Evolutionary conservation across 106 monocot genomes (phyloP), one percentile per base, ranked within the genome.

Genomic region (Agapanthus africanus): DNA sequence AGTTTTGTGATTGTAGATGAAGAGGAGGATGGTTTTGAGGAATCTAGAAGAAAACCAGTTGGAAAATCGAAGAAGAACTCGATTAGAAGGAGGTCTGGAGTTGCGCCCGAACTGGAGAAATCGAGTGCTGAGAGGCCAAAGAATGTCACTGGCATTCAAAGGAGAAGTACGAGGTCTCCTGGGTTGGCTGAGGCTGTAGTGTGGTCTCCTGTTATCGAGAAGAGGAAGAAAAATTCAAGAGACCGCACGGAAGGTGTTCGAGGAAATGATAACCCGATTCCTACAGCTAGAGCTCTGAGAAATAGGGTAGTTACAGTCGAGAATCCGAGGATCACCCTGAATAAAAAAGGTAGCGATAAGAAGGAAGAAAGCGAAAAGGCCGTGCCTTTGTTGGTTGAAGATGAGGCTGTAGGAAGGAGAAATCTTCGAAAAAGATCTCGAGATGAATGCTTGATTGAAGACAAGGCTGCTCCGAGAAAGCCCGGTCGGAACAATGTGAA

Each of bases 91-190:
- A 70, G 59, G 60, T 74, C 74, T 51, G 25, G 13, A 39, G 44
- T 70, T 70, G 62, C 10, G 14, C 3, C 66, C 14, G 42, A 44
- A 44, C 66, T 15, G 2, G 11, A 0, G 14, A 72, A 38, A 15
- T 7, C 39, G 11, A 4, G 30, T 57, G 10, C 0, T 30, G 56
- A 57, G 56, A 57, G 56, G 27, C 30, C 30, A 31, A 39, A 64
- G 59, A 33, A 60, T 44, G 66, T 2, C 9, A 8, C 3, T 44
- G 35, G 10, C n/a, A 49, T 63, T 16, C 52, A 49, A 1, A 40
- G 39, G 11, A 76, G 72, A 60, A 71, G 13, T 25, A 76, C 73
- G 9, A 73, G 75, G 71, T 65, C 54, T 21, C 33, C 52, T 3
- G 42, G 59, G 27, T 1, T 63, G 21, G 65, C 46, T 13, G 69